Base-by-base conservation (phyloP, 1,139 yeast genomes). In the Magnusiomyces suaveolens region DNA sequence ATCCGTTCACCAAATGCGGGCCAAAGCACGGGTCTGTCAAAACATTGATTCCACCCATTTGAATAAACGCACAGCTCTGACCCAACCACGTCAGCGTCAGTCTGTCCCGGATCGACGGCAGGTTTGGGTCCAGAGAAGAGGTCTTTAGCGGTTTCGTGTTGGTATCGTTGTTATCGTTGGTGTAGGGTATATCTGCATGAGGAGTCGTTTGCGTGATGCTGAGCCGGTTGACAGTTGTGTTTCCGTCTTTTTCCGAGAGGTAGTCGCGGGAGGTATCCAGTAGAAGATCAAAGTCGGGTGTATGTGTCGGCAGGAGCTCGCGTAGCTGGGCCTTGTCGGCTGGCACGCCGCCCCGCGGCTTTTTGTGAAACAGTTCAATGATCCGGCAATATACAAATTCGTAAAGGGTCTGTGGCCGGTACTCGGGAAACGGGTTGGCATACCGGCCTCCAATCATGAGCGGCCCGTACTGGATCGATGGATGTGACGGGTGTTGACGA, bases 381-480 rank as follows among this genome's bases (percentile, higher is more conserved):
- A 87, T 59, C 33, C 96, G 72, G 56, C 89, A 86, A 48, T 79
- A 72, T 38, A 87, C 72, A 69, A 89, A 90, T 70, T 90, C 97
- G 66, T 87, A 86, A 4, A 88, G 77, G 0, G 97, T 88, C 69
- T 89, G 97, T 2, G 90, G 84, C 50, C 97, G 74, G 66, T 90
- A 90, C 65, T 90, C 96, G n/a, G 78, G 79, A 65, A 90, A 90
- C 1, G 97, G 97, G 64, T 90, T 90, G 54, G 87, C 94, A 69
- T 80, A 90, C 66, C 89, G 75, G 6, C 97, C 97, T 12, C 81
- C 80, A 0, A 90, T 77, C 10, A 79, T 77, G 56, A 88, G 62
- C n/a, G 72, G 64, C 2, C 69, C 64, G 54, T 60, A 70, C 52
- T 63, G 62, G 32, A 54, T 55, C 3, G 63, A 58, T 53, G 77